Base-by-base conservation (phyloP, 2,329 filamentous ascomycete genomes). In the Pyricularia grisea region DNA sequence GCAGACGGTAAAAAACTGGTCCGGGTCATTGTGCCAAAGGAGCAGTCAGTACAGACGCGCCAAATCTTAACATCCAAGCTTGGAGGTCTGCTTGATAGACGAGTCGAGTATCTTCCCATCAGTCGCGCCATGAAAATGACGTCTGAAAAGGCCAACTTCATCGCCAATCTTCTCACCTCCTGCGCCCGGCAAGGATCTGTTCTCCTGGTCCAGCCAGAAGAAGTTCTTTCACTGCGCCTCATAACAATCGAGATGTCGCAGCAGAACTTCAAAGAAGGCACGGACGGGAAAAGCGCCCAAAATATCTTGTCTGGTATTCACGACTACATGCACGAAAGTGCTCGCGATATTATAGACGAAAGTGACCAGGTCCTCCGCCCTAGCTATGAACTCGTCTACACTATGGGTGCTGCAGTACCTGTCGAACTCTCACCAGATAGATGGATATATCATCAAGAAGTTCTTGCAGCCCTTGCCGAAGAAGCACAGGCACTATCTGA, bases 331-430 rank as follows among this genome's bases (percentile, higher is more conserved):
- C 55, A 60, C 7, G 7, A n/a, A 9, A 70, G 75, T 1, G 79
- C 82, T 0, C 78, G 87, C 0, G 87, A 90, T 70, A 80, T 91
- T 1, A 79, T 91, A 0, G 88, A 91, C 70, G 88, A 91, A 74
- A 88, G 85, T 55, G 89, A 91, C 66, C 87, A 90, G 69, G 87
- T 86, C 68, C 84, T 90, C 61, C 86, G 81, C 60, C 80, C 83
- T 3, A 85, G 84, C 65, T 89, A 88, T 58, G 86, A 91, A 72
- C 75, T 90, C 0, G 79, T 90, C 1, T 90, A 91, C 69, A 89
- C 88, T 0, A 83, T 89, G 72, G 88, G 88, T 0, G 70, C 74
- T 0, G 85, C 88, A 69, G 73, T 74, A 1, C 71, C 81, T 0
- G 78, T 89, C 0, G 84, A 90, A 5, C 77, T 83, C 9, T 81